Conservation (phyloP, 345 rosid species). For the Noccaea caerulescens region DNA sequence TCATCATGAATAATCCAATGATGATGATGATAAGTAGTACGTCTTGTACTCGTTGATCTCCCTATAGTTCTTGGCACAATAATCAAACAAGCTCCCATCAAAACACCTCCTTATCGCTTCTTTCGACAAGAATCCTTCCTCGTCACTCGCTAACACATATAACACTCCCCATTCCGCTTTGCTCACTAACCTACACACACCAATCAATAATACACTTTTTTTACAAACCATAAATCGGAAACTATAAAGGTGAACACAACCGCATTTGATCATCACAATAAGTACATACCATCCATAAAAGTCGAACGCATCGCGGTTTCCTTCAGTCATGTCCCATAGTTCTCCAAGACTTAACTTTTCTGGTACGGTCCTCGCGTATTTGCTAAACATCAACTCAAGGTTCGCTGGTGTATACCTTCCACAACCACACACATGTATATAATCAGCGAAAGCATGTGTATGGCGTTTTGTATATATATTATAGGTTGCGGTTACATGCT, state of each 20-base stretch:
- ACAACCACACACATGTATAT: neutral
- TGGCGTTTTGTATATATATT: neutral
- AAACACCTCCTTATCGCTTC: conserved; percentile 78
- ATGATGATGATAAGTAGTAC: conserved; percentile 24
- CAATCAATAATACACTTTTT: neutral
- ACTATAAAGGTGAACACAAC: neutral
- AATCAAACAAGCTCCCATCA: conserved; percentile 83
- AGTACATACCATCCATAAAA: conserved; percentile 61
- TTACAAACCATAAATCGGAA: neutral
- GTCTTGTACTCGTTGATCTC: conserved; percentile 28
- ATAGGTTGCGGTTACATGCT: neutral
- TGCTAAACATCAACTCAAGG: conserved; percentile 76
- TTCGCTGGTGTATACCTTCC: conserved; percentile 61
- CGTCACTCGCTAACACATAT: conserved; percentile 69
- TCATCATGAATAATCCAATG: neutral
- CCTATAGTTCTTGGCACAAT: conserved; percentile 52
- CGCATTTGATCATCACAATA: conserved; percentile 7
- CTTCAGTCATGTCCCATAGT: conserved; percentile 84
- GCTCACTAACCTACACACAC: conserved; percentile 50
- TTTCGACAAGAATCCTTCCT: conserved; percentile 68
- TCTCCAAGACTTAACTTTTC: conserved; percentile 64
- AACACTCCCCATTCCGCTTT: conserved; percentile 70
- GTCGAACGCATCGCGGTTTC: conserved; percentile 60
- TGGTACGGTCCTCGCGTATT: conserved; percentile 65
- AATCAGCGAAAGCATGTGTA: neutral